Evolutionary conservation across 805 yeast genomes (phyloP), one percentile per base, ranked within the genome.

Genomic region (Ascoidea tarda): DNA sequence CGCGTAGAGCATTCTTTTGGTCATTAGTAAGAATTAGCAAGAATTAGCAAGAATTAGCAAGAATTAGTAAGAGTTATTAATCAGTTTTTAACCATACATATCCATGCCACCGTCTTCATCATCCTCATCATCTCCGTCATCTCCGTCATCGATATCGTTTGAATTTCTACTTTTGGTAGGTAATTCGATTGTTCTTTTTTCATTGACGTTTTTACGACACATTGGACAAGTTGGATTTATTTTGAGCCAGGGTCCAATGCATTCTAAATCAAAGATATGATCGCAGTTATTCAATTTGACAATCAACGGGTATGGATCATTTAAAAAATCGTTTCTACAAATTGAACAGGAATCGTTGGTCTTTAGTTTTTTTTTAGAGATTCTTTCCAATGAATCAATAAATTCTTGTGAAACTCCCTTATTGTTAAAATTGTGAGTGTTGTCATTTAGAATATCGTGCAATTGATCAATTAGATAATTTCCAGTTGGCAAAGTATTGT

Each of bases 211-310:
- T 55, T 76, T 79, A 57, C 98, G 73, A 63, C 97, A 91, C 60
- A 91, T 66, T 0, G 98, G 98, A 62, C 98, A 90, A 0, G 87
- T 83, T 1, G 76, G 69, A 59, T 84, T 79, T 51, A 80, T 70
- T 57, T 79, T 77, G 51, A 91, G 71, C 98, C 98, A 90, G 0
- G 95, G 93, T 0, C 84, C 83, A 46, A 91, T 81, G 64, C 97
- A 90, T 59, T 91, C 97, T 57, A 89, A 70, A 63, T 90, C 98
- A 66, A 86, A 90, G 47, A 74, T 74, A 65, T 90, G 98, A 46
- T 73, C 71, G 66, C 98, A 90, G 3, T 82, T 83, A 5, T 84
- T 82, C 32, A 90, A 71, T 58, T 75, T 71, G 16, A 88, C 96
- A 10, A 90, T 80, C 49, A 90, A 69, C 2, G 96, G 96, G 60